Conservation (phyloP, 306 rosid species). For the Potentilla sterilis region DNA sequence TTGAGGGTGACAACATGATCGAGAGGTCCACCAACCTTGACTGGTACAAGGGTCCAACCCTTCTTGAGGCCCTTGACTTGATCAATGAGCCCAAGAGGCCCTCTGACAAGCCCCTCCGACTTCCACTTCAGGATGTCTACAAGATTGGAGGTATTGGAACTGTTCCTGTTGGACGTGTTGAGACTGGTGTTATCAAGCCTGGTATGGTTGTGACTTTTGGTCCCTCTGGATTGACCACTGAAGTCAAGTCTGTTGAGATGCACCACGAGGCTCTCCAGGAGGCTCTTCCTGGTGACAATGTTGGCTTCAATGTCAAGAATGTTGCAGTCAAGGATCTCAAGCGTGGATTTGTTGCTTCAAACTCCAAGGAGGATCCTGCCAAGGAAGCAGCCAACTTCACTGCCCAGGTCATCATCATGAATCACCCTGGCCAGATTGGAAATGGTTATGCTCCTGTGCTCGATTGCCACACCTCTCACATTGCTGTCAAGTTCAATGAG, state of each 20-base stretch:
- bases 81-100: conserved; percentile 85
- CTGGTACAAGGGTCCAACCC: conserved; percentile 98
- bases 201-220: conserved; percentile 72
- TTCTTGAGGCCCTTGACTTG: conserved; percentile 81
- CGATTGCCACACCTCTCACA: conserved; percentile 86
- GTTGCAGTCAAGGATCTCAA: conserved; percentile 95
- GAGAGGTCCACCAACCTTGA: conserved; percentile 89
- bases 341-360: conserved; percentile 90
- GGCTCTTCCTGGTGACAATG: conserved; percentile 88
- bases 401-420: conserved; percentile 87
- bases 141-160: conserved; percentile 98
- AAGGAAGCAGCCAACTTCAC: conserved; percentile 89
- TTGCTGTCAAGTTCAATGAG: conserved; percentile 80
- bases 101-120: conserved; percentile 79
- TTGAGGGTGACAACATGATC: conserved; percentile 93
- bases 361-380: conserved; percentile 93
- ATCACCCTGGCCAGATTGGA: conserved; percentile 93
- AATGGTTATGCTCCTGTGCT: conserved; percentile 89
- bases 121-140: conserved; percentile 96
- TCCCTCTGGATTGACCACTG: conserved; percentile 73
- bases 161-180: conserved; percentile 95
- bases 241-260: conserved; percentile 91
- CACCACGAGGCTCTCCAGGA: conserved; percentile 80
- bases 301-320: conserved; percentile 89
- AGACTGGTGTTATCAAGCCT: conserved; percentile 71